Evolutionary conservation across 73 alveolate genomes (phyloP).

Genomic region (Effrenium voratum): DNA sequence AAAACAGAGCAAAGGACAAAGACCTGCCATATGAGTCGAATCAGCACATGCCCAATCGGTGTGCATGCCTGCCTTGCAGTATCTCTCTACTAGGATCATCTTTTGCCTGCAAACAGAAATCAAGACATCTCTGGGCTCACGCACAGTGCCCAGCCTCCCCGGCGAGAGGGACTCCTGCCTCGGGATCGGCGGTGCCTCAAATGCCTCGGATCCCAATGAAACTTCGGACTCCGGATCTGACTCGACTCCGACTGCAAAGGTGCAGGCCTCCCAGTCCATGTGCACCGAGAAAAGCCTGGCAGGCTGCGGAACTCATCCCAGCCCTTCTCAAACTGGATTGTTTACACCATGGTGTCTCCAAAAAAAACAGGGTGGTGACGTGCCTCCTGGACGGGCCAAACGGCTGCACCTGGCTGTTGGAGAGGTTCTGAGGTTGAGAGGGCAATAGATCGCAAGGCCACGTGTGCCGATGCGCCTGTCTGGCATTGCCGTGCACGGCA

Average conservation of each 20-base stretch:
- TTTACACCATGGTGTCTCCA: not conserved
- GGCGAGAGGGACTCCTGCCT: conserved; percentile 50
- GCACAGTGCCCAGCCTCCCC: conserved; percentile 17
- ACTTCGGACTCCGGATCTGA: conserved; percentile 16
- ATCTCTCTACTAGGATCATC: conserved; percentile 73
- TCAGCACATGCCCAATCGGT: not conserved
- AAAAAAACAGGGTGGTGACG: not conserved
- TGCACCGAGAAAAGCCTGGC: conserved; percentile 50
- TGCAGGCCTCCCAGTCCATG: conserved; percentile 48
- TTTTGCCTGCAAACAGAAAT: conserved; percentile 14
- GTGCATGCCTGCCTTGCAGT: conserved; percentile 52
- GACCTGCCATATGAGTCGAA: conserved; percentile 7
- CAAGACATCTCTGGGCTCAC: not conserved
- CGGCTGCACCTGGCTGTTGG: conserved; percentile 50
- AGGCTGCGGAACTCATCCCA: not conserved
- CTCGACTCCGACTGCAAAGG: conserved; percentile 39
- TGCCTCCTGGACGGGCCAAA: conserved; percentile 81
- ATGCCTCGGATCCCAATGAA: conserved; percentile 47
- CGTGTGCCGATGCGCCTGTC: conserved; percentile 12
- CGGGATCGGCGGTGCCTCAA: conserved; percentile 55
- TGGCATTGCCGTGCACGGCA: conserved; percentile 76
- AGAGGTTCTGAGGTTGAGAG: no score
- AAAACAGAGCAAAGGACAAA: conserved; percentile 88
- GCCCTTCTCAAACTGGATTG: not conserved
- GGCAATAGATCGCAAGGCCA: no score